Percentiles rank a stretch among this genome's conserved stretches.
Evolutionary conservation across 2,329 filamentous ascomycete genomes (phyloP).

Genomic region (Pseudogymnoascus verrucosus): DNA sequence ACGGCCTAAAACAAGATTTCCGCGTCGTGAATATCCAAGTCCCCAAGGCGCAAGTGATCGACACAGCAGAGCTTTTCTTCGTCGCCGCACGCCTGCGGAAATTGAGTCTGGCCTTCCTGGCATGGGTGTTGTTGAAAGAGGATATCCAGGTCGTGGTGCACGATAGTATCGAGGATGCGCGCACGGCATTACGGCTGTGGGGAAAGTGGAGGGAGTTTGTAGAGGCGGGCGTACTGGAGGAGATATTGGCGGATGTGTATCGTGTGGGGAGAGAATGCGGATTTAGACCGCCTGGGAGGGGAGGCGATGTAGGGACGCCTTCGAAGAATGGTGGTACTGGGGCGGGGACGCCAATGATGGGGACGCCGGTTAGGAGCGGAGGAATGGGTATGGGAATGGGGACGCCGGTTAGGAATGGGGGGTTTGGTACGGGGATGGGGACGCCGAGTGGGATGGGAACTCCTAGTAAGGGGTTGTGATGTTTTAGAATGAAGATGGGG

Average conservation of each 20-base stretch:
- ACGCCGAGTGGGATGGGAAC: neutral
- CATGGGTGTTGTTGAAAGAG: conserved; percentile 84
- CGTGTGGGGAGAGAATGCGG: conserved; percentile 50
- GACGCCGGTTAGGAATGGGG: neutral
- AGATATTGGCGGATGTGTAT: conserved; percentile 84
- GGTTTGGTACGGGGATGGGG: neutral
- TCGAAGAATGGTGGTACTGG: neutral
- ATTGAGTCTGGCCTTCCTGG: conserved; percentile 81
- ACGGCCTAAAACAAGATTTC: conserved; percentile 91
- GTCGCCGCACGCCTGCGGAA: conserved; percentile 74
- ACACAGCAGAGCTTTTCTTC: conserved; percentile 89
- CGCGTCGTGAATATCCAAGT: conserved; percentile 97
- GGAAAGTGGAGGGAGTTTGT: conserved; percentile 84
- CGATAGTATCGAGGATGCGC: conserved; percentile 91
- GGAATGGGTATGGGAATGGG: neutral
- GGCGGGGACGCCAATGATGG: neutral
- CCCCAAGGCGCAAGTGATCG: conserved; percentile 80
- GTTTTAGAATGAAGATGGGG: neutral
- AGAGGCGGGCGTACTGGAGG: conserved; percentile 74
- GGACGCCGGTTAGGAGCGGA: neutral
- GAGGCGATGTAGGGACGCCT: neutral
- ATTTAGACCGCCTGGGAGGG: conserved; percentile 43
- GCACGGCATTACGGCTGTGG: conserved; percentile 81
- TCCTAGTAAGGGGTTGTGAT: neutral
- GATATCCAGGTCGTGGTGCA: conserved; percentile 90